Evolutionary conservation across 352 stramenopile genomes (phyloP).

Genomic region (Phytophthora tubulina): DNA sequence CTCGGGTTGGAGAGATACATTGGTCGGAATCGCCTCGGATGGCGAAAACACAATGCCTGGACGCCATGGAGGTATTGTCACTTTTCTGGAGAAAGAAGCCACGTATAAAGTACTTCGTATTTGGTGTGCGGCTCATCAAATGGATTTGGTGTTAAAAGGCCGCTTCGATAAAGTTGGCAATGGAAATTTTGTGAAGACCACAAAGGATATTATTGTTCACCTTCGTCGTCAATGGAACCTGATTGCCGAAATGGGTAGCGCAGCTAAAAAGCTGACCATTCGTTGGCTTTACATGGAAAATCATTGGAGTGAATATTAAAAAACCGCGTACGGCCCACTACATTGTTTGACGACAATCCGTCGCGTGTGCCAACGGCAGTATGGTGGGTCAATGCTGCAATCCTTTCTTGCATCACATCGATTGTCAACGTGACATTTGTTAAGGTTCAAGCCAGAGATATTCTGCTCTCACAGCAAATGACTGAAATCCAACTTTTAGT

Average conservation of each 20-base stretch:
- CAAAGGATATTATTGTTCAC: conserved; percentile 5
- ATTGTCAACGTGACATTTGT: conserved; percentile 1
- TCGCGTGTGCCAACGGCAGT: not conserved
- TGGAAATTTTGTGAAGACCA: not conserved
- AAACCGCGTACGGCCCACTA: not conserved
- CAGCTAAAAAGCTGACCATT: conserved; percentile 1
- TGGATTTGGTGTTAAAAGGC: not conserved
- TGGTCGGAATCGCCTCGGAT: not conserved
- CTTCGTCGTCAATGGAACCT: conserved; percentile 7
- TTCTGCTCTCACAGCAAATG: conserved; percentile 1
- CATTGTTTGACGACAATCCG: not conserved
- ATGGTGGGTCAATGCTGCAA: conserved; percentile 7
- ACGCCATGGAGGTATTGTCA: not conserved
- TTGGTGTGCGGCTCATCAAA: conserved; percentile 8
- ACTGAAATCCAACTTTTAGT: too few species aligned
- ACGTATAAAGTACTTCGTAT: not conserved
- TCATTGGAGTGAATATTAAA: not conserved
- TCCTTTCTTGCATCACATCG: not conserved
- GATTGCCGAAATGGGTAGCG: conserved; percentile 7
- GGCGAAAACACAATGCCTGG: not conserved
- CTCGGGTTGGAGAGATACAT: too few species aligned
- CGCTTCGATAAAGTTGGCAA: conserved; percentile 6
- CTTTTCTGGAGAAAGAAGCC: not conserved
- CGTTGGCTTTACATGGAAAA: conserved; percentile 9
- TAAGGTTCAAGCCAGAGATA: not conserved